Evolutionary conservation across 257 asterid species (phyloP), one percentile per base, ranked within the genome.

Genomic region (Voacanga thouarsii): DNA sequence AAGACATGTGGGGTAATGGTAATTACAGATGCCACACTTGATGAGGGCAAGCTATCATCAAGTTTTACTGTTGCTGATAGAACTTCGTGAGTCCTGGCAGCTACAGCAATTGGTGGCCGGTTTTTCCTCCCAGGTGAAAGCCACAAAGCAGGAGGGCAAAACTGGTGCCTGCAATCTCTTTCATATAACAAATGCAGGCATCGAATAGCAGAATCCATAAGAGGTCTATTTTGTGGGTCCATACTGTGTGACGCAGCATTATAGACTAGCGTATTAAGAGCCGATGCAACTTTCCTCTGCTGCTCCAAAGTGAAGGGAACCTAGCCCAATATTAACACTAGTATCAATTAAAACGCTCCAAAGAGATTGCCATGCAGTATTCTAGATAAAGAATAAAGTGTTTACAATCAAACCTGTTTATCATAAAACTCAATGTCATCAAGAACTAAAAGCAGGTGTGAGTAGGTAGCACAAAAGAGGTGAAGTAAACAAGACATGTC

Each of bases 391-490:
- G 41, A 39, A 61, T 63, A 67, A 70, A 39, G 5, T 21, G 26
- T 30, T 45, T 60, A 49, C 75, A 82, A 77, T 64, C 81, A 55
- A 78, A 94, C 99, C 99, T 95, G 97, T 84, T 93, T 93, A 79
- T 95, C 97, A 77, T 93, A 95, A 85, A 95, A 95, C 83, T 95
- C 99, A 47, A 86, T 84, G 87, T 95, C 99, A 83, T 93, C 98
- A 64, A 95, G 97, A 85, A 95, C 90, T 87, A 91, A 87, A 82
- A 95, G 84, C 74, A 95, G 91, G 81, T 95, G 99, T 6, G 97
- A 93, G 82, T 95, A 95, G 81, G 89, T 78, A 85, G 97, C 89
- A 80, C 98, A 95, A 81, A 95, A 95, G 80, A 93, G 95, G 82
- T 89, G 90, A 67, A 95, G 97, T 77, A 91, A 87, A 88, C 93